Evolutionary conservation across 2,329 filamentous ascomycete genomes (phyloP).

Genomic region (Lachnellula subtilissima): DNA sequence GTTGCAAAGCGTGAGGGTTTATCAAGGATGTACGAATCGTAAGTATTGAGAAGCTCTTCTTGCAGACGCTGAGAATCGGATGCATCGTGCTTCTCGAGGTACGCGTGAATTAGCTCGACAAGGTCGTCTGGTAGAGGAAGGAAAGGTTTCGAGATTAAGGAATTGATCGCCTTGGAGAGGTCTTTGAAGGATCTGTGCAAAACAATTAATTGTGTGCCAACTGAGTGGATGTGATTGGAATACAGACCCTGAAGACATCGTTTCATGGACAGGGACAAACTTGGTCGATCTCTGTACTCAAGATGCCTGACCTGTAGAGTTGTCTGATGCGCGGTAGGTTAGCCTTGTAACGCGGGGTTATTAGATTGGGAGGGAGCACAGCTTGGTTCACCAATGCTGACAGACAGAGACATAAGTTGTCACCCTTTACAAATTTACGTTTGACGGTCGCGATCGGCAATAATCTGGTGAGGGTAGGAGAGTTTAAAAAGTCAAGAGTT

Average conservation of each 20-base stretch:
- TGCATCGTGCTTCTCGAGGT: slow-evolving; percentile 67
- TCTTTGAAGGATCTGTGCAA: slow-evolving; percentile 45
- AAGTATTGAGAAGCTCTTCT: slow-evolving; percentile 65
- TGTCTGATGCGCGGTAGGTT: neutral
- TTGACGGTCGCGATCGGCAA: no score
- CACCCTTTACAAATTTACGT: neutral
- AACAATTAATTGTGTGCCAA: neutral
- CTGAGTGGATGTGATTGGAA: neutral
- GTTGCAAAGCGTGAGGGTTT: slow-evolving; percentile 53
- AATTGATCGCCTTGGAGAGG: slow-evolving; percentile 52
- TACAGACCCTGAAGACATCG: slow-evolving; percentile 20
- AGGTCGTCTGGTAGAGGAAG: slow-evolving; percentile 65
- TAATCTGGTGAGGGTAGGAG: no score
- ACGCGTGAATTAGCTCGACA: slow-evolving; percentile 56
- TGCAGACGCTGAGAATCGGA: slow-evolving; percentile 64
- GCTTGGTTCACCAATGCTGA: neutral
- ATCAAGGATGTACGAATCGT: slow-evolving; percentile 57
- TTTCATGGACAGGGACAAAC: slow-evolving; percentile 6
- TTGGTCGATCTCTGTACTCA: slow-evolving; percentile 8
- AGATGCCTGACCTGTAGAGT: neutral
- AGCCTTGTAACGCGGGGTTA: neutral
- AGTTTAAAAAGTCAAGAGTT: no score
- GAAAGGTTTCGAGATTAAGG: slow-evolving; percentile 44
- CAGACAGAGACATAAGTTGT: neutral
- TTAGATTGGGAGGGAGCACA: neutral